Evolutionary conservation across 768 basidiomycete species (phyloP).

Genomic region (Pulveroboletus sp.): DNA sequence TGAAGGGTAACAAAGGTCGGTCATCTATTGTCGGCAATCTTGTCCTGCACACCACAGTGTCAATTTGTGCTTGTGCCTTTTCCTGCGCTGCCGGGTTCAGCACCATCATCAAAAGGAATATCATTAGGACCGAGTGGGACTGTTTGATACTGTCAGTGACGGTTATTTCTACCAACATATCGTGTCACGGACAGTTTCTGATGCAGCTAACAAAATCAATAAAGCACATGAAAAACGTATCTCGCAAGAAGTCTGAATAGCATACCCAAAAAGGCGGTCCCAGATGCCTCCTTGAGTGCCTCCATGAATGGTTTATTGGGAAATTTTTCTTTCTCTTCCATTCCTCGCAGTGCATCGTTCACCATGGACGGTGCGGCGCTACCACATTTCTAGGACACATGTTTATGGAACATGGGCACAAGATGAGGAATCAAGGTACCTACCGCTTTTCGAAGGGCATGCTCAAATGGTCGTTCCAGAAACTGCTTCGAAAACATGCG

Average conservation of each 20-base stretch:
- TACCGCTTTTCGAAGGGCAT: slow-evolving; percentile 6
- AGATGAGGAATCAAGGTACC: too few species aligned
- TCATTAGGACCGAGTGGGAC: slow-evolving; percentile 1
- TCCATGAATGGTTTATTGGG: slow-evolving; percentile 3
- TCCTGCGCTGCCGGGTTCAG: slow-evolving; percentile 1
- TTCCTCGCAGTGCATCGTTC: slow-evolving; percentile 1
- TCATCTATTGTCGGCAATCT: slow-evolving; percentile 9
- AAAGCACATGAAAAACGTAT: neutral
- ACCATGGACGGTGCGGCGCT: slow-evolving; percentile 2
- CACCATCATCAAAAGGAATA: slow-evolving; percentile 7
- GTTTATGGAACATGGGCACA: neutral
- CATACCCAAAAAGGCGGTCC: slow-evolving; percentile 9
- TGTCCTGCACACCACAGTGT: slow-evolving; percentile 1
- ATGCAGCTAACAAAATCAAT: neutral
- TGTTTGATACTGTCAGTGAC: neutral
- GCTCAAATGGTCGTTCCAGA: slow-evolving; percentile 2
- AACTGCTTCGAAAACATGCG: neutral
- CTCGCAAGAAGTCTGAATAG: neutral
- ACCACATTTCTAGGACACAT: neutral
- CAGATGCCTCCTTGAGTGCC: slow-evolving; percentile 4
- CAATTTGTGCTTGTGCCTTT: slow-evolving; percentile 9
- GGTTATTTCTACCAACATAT: neutral
- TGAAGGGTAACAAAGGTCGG: slow-evolving; percentile 5
- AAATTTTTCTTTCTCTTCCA: neutral
- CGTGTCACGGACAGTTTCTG: neutral